Evolutionary conservation across 1,284 basidiomycete species (phyloP).

Genomic region (Uromyces viciae-fabae): DNA sequence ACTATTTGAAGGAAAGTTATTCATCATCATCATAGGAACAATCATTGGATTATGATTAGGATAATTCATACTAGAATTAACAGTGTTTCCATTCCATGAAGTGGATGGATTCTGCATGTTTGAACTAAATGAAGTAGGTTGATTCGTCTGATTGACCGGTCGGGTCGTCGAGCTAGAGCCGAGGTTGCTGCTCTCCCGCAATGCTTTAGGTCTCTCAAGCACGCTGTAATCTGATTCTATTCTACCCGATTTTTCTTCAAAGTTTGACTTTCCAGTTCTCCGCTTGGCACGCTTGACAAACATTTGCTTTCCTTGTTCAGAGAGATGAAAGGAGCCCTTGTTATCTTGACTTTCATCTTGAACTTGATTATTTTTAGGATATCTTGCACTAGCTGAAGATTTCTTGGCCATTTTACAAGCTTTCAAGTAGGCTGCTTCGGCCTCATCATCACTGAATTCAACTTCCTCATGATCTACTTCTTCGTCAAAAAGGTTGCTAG

Average conservation of each 20-base stretch:
- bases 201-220: slow-evolving; percentile 21
- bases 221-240: slow-evolving; percentile 30
- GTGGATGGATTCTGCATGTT: too few relatives aligned
- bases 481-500: slow-evolving; percentile 44
- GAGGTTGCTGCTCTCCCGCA: too few relatives aligned
- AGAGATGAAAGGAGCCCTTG: neutral
- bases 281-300: slow-evolving; percentile 20
- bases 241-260: neutral
- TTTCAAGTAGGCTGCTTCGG: slow-evolving; percentile 34
- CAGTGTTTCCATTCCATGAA: too few relatives aligned
- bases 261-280: slow-evolving; percentile 4
- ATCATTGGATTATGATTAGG: slow-evolving; percentile 2
- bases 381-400: slow-evolving; percentile 1
- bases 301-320: slow-evolving; percentile 20
- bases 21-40: slow-evolving; percentile 12
- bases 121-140: neutral
- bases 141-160: too few relatives aligned
- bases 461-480: slow-evolving; percentile 32
- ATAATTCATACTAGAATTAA: neutral
- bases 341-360: neutral
- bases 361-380: neutral
- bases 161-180: too few relatives aligned
- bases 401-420: slow-evolving; percentile 33
- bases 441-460: slow-evolving; percentile 45
- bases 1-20: neutral